These are phyloP conservation scores for Pythium oligandrum DNA, from an alignment of 352 stramenopile genomes.

Conservation along the genomic window DNA sequence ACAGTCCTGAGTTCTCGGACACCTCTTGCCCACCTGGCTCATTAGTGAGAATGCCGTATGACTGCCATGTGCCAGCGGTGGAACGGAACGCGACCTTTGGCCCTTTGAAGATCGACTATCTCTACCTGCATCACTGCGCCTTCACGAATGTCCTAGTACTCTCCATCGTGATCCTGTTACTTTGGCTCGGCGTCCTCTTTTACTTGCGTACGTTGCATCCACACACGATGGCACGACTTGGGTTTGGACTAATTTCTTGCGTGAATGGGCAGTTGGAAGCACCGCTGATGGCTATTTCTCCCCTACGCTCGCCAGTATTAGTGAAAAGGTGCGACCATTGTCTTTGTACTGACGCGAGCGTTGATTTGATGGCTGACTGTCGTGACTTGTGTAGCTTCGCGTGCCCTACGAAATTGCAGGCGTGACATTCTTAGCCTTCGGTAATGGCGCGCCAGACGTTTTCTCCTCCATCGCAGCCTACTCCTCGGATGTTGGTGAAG, in stretches of 20 bases:
- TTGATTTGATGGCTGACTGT: constrained; percentile 3
- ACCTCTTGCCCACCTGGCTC: too few relatives aligned
- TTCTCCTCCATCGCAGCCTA: constrained; percentile 90
- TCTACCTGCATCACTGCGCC: constrained; percentile 72
- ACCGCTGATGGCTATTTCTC: constrained; percentile 98
- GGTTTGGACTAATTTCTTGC: not conserved
- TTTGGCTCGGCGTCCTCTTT: constrained; percentile 78
- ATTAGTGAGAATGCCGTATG: constrained; percentile 1
- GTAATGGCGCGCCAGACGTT: constrained; percentile 97
- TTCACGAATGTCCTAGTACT: constrained; percentile 38
- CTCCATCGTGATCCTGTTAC: constrained; percentile 43
- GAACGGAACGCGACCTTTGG: constrained; percentile 55
- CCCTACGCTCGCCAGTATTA: constrained; percentile 94
- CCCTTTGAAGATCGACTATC: constrained; percentile 73
- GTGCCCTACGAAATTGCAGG: constrained; percentile 91
- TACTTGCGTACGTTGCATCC: constrained; percentile 63
- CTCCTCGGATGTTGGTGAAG: constrained; percentile 55
- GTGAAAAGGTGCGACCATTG: constrained; percentile 62
- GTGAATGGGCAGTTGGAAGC: constrained; percentile 76
- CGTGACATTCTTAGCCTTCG: constrained; percentile 97
- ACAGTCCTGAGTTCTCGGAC: too few relatives aligned
- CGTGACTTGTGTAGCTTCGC: constrained; percentile 33
- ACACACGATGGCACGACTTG: not conserved
- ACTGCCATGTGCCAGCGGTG: constrained; percentile 19
- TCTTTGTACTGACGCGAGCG: not conserved